Conservation (phyloP, 1,139 yeast genomes). For the Diutina catenulata region DNA sequence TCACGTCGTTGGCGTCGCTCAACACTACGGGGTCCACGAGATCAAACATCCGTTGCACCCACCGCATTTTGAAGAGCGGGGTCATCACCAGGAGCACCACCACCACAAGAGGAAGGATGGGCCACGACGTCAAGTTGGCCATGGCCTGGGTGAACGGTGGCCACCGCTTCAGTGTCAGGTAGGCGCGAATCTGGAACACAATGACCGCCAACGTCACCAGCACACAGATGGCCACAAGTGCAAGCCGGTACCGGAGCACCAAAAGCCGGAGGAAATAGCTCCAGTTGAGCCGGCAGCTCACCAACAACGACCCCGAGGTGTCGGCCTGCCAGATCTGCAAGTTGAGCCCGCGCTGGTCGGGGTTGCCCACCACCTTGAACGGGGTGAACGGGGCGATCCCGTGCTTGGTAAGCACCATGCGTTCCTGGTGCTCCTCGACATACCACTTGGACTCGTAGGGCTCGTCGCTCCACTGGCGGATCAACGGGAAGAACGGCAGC, state of each 20-base stretch:
- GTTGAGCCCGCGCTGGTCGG: constrained; percentile 18
- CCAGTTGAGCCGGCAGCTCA: constrained; percentile 29
- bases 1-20: constrained; percentile 24
- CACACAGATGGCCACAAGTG: constrained; percentile 47
- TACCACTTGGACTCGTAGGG: constrained; percentile 77
- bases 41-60: constrained; percentile 16
- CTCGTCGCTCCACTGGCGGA: constrained; percentile 55
- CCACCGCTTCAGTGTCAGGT: constrained; percentile 27
- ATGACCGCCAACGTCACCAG: constrained; percentile 33
- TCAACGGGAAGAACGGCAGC: constrained; percentile 36
- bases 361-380: constrained; percentile 15
- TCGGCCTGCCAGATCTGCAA: constrained; percentile 30
- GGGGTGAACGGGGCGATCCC: constrained; percentile 79
- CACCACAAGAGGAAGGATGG: not conserved
- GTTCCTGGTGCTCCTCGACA: constrained; percentile 27
- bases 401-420: constrained; percentile 34
- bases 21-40: constrained; percentile 48
- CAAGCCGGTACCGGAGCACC: constrained; percentile 52
- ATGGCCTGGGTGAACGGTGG: constrained; percentile 42
- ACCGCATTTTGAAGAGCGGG: not conserved
- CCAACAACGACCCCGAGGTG: constrained; percentile 16
- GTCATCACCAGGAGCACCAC: not conserved
- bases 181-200: constrained; percentile 33
- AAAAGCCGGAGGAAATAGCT: constrained; percentile 37
- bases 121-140: constrained; percentile 15